Conservation (phyloP, 768 basidiomycete genomes). For the Calvatia gigantea region DNA sequence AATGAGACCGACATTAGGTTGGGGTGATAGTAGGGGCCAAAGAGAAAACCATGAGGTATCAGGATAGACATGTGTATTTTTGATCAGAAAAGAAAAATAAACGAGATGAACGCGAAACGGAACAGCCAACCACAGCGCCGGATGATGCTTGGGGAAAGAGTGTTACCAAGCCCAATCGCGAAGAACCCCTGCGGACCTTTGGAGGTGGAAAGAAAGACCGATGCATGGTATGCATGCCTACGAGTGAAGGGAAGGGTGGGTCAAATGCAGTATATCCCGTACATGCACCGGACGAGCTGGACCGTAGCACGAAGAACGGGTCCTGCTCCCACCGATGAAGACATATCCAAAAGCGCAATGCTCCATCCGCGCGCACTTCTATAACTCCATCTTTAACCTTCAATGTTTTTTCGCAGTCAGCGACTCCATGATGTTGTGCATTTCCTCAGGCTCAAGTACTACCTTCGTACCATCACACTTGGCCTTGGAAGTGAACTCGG, state of each 20-base stretch:
- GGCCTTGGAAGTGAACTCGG: conserved; percentile 79
- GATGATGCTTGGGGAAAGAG: not conserved
- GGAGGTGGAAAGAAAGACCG: no score
- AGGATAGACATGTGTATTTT: not conserved
- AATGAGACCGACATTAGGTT: not conserved
- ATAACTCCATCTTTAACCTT: no score
- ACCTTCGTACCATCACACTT: conserved; percentile 83
- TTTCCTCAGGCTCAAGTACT: conserved; percentile 61
- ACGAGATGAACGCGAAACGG: not conserved
- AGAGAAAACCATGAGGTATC: not conserved
- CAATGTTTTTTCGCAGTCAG: conserved; percentile 28
- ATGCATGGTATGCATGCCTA: no score
- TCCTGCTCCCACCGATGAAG: no score
- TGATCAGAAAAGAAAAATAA: not conserved
- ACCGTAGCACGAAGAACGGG: no score
- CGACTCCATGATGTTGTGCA: conserved; percentile 43
- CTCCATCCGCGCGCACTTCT: no score
- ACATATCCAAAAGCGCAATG: no score
- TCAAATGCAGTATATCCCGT: no score
- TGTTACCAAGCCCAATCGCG: not conserved
- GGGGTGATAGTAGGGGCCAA: not conserved
- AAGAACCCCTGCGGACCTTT: no score
- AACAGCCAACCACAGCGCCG: not conserved
- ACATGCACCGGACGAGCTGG: no score
- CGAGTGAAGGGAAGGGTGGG: no score